Base-by-base conservation (phyloP, 805 yeast genomes). In the Spathaspora passalidarum region DNA sequence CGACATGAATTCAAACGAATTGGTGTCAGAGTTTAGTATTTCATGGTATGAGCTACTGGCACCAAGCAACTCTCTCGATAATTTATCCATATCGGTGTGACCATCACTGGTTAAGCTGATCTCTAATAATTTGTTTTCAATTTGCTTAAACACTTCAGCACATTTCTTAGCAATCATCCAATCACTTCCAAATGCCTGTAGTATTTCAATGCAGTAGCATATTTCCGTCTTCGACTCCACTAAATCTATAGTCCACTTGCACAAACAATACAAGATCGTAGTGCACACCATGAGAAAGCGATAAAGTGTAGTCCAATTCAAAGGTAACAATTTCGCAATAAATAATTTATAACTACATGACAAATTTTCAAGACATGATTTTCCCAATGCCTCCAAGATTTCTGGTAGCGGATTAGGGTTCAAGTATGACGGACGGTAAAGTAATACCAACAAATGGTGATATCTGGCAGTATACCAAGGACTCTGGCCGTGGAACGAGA, bases 381-480 rank as follows among this genome's bases (percentile, higher is more conserved):
- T 72, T 0, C 80, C 77, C 40, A 78, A 50, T 10, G 65, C 60
- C n/a, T 71, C 65, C 29, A 78, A 46, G 5, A 68, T 63, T 18
- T 66, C 69, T 11, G 61, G 51, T 0, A 73, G 59, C 2, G 81
- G 79, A 8, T 61, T 61, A 3, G 82, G 80, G 8, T 70, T 65
- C 38, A 78, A 56, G 35, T 71, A 70, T 3, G 80, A 76, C 4
- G 82, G 82, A 43, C 79, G 65, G 50, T 76, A 79, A 5, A 79
- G 53, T 47, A 74, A 52, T 41, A 74, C 71, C 39, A 76, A 66
- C 23, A 75, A 55, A 44, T 76, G 76, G 38, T 78, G 73, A 49
- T 78, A 76, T 42, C 78, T 62, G 53, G 68, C 61, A 2, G 62
- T 52, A 37, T 63, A 60, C 75, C 75, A 72, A 1, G 65, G 59